Evolutionary conservation across 106 monocot genomes (phyloP).

Genomic region (Dactylorhiza incarnata): DNA sequence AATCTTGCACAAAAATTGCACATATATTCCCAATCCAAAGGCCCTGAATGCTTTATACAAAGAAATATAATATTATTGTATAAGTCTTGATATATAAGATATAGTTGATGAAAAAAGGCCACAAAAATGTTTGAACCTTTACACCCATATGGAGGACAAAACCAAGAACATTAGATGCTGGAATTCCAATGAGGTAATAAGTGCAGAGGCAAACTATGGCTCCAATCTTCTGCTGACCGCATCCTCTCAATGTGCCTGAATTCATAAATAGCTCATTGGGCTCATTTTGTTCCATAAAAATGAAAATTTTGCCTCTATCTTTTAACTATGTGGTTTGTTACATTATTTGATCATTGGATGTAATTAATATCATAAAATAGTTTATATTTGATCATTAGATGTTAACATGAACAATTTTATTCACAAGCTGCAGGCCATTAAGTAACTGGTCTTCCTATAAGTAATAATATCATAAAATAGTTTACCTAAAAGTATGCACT

Average conservation of each 20-base stretch:
- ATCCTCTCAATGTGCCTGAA: conserved; percentile 39
- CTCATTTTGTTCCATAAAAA: neutral
- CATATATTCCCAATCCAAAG: conserved; percentile 6
- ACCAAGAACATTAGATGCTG: conserved; percentile 31
- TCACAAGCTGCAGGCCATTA: too few species aligned
- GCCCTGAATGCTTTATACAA: neutral
- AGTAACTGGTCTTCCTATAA: too few species aligned
- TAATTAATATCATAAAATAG: too few species aligned
- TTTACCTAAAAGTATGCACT: conserved; percentile 33
- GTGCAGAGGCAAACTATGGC: conserved; percentile 39
- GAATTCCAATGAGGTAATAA: conserved; percentile 49
- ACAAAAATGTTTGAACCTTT: conserved; percentile 12
- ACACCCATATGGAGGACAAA: conserved; percentile 33
- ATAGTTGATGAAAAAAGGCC: neutral
- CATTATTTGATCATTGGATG: neutral
- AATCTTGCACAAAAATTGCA: neutral
- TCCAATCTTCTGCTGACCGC: conserved; percentile 41
- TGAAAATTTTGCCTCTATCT: too few species aligned
- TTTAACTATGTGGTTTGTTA: neutral
- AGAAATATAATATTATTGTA: neutral
- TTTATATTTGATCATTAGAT: too few species aligned
- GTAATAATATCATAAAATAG: too few species aligned
- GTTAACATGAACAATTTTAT: neutral
- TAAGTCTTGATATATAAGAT: neutral
- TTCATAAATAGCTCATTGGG: neutral